A percentile compares a stretch with the other conserved stretches of the same genome.
phyloP scores from a whole-genome alignment of 345 rosid species.

The Eucalyptus regnans region DNA sequence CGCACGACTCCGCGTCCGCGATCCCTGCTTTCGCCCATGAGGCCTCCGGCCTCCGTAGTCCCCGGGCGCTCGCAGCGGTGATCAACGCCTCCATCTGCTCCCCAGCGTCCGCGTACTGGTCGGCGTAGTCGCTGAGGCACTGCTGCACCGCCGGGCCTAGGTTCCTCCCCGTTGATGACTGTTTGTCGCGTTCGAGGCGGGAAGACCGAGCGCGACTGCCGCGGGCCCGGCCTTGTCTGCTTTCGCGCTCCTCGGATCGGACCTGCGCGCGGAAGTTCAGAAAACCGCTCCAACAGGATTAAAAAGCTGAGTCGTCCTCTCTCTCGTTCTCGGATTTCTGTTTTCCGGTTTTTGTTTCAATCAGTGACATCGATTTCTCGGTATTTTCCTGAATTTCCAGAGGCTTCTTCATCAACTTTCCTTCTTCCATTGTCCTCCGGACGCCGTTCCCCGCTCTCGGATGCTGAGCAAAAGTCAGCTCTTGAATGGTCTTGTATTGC shows the following conservation, averaged over 20 bases:
- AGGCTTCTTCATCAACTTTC: not conserved
- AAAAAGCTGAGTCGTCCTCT: not conserved
- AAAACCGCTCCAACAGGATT: not conserved
- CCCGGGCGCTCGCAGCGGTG: not conserved
- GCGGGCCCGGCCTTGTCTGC: not conserved
- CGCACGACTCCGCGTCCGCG: too few relatives aligned
- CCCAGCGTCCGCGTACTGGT: too few relatives aligned
- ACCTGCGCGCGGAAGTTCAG: not conserved
- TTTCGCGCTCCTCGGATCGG: not conserved
- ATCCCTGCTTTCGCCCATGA: too few relatives aligned
- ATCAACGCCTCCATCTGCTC: not conserved
- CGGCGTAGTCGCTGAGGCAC: too few relatives aligned
- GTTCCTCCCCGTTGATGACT: too few relatives aligned
- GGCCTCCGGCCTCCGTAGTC: too few relatives aligned
- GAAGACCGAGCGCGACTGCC: not conserved
- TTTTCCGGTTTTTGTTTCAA: too few relatives aligned
- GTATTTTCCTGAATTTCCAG: not conserved
- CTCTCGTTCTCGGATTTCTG: not conserved
- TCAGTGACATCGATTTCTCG: not conserved
- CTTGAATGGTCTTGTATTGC: not conserved
- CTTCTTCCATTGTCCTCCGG: not conserved
- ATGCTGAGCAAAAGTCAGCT: not conserved
- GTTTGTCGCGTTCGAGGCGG: not conserved
- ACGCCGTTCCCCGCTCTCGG: not conserved
- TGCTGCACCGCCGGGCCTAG: not conserved